Conservation (phyloP, 2,329 filamentous ascomycete genomes). For the Fusarium sp. region DNA sequence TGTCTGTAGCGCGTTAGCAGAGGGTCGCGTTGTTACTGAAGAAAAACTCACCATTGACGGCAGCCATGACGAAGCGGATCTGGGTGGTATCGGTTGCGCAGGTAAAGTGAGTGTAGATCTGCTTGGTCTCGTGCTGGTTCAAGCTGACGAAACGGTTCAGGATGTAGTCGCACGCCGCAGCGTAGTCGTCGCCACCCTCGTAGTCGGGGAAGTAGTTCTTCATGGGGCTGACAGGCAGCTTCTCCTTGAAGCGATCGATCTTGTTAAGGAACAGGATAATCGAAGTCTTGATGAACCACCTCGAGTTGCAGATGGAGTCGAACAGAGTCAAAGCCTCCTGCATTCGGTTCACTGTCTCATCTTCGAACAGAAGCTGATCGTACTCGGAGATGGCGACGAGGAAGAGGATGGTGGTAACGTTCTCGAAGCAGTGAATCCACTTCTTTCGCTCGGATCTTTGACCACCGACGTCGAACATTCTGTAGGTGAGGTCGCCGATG, state of each 20-base stretch:
- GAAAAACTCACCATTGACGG: slow-evolving; percentile 87
- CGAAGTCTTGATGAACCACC: slow-evolving; percentile 91
- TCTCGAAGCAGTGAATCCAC: slow-evolving; percentile 99
- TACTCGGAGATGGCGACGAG: slow-evolving; percentile 97
- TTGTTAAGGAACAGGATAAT: slow-evolving; percentile 93
- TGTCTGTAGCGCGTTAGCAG: slow-evolving; percentile 75
- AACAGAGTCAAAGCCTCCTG: slow-evolving; percentile 89
- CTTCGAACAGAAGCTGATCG: slow-evolving; percentile 94
- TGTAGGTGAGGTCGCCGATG: slow-evolving; percentile 92
- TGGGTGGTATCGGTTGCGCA: slow-evolving; percentile 99
- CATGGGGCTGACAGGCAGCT: slow-evolving; percentile 84
- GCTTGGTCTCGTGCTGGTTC: slow-evolving; percentile 99
- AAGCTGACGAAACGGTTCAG: slow-evolving; percentile 97
- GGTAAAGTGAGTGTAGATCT: slow-evolving; percentile 99
- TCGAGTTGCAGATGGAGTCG: slow-evolving; percentile 88
- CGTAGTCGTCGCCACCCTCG: slow-evolving; percentile 96
- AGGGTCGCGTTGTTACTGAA: no score
- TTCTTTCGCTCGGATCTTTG: slow-evolving; percentile 98
- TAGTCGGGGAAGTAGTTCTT: slow-evolving; percentile 92
- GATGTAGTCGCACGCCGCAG: slow-evolving; percentile 97
- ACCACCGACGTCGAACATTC: slow-evolving; percentile 97
- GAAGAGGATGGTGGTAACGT: slow-evolving; percentile 97
- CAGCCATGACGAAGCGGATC: slow-evolving; percentile 99
- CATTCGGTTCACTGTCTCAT: slow-evolving; percentile 97
- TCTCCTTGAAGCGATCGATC: slow-evolving; percentile 90